phyloP scores from a whole-genome alignment of 2,329 filamentous ascomycete species.

The Chaetomiaceae sp. region DNA sequence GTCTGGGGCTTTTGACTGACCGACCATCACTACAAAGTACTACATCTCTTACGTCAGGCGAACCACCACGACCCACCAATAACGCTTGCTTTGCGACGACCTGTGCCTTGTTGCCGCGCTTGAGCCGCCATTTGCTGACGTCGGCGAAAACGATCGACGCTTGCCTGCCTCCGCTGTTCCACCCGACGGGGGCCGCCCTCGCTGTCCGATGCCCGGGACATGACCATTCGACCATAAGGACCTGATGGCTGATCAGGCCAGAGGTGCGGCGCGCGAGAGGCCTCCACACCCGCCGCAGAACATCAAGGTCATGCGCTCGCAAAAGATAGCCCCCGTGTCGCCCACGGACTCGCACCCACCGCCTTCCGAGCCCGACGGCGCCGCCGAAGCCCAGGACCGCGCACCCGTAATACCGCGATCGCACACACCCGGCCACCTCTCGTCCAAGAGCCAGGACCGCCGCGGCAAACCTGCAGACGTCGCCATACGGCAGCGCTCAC shows the following conservation, averaged over 20 bases:
- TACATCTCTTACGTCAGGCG: too few relatives aligned
- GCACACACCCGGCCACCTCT: conserved; percentile 58
- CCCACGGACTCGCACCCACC: conserved; percentile 28
- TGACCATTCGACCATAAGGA: conserved; percentile 25
- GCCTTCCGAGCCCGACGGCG: conserved; percentile 31
- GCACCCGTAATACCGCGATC: conserved; percentile 44
- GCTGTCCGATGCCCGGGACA: conserved; percentile 22
- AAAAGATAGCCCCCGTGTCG: conserved; percentile 43
- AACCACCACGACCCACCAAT: too few relatives aligned
- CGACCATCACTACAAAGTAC: too few relatives aligned
- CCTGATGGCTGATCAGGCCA: conserved; percentile 42
- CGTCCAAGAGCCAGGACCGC: conserved; percentile 52
- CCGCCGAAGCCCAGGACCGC: conserved; percentile 33
- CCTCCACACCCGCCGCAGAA: conserved; percentile 35
- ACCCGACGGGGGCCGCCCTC: not conserved
- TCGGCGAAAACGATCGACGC: too few relatives aligned
- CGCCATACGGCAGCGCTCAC: conserved; percentile 50
- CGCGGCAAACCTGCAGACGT: conserved; percentile 49
- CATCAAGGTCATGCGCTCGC: conserved; percentile 47
- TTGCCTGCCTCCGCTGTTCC: too few relatives aligned
- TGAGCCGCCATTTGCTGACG: too few relatives aligned
- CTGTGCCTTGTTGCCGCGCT: too few relatives aligned
- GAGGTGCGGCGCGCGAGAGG: conserved; percentile 26
- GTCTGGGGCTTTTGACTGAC: too few relatives aligned
- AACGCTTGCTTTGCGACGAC: too few relatives aligned